phyloP scores from a whole-genome alignment of 345 rosid genomes.

The Acer negundo region DNA sequence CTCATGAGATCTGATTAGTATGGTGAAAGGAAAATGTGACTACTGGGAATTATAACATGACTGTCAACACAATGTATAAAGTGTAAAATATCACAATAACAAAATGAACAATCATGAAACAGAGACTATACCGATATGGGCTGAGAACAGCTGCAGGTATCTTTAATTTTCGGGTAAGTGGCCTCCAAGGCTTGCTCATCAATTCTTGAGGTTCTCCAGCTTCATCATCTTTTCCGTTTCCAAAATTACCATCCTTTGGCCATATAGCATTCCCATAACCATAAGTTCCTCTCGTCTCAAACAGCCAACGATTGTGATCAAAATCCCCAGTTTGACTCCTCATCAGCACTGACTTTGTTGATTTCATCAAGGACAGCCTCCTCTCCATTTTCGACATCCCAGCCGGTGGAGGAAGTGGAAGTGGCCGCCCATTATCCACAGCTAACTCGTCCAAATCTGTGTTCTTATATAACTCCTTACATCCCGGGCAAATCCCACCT shows the following conservation, averaged over 20 bases:
- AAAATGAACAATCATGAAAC: neutral
- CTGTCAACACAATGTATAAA: neutral
- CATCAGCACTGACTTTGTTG: conserved; percentile 76
- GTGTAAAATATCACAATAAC: conserved; percentile 9
- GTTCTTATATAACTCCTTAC: conserved; percentile 84
- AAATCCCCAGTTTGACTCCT: conserved; percentile 97
- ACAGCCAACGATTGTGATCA: conserved; percentile 93
- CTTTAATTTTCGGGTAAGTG: conserved; percentile 86
- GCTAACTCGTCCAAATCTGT: conserved; percentile 68
- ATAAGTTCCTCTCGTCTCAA: conserved; percentile 88
- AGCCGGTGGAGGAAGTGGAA: conserved; percentile 61
- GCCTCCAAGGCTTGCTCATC: conserved; percentile 95
- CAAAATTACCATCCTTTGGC: conserved; percentile 88
- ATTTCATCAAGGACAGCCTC: conserved; percentile 91
- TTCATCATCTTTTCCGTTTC: conserved; percentile 63
- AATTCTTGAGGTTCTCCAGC: conserved; percentile 65
- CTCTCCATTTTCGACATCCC: conserved; percentile 86
- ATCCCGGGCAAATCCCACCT: conserved; percentile 88
- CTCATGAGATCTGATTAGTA: neutral
- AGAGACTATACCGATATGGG: conserved; percentile 72
- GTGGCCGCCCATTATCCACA: conserved; percentile 56
- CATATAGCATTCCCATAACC: conserved; percentile 98
- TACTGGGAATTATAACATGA: neutral
- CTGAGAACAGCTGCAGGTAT: conserved; percentile 94
- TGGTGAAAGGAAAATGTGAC: neutral